Evolutionary conservation across 2,329 filamentous ascomycete species (phyloP), one percentile per base, ranked within the genome.

Genomic region (Neonectria coccinea): DNA sequence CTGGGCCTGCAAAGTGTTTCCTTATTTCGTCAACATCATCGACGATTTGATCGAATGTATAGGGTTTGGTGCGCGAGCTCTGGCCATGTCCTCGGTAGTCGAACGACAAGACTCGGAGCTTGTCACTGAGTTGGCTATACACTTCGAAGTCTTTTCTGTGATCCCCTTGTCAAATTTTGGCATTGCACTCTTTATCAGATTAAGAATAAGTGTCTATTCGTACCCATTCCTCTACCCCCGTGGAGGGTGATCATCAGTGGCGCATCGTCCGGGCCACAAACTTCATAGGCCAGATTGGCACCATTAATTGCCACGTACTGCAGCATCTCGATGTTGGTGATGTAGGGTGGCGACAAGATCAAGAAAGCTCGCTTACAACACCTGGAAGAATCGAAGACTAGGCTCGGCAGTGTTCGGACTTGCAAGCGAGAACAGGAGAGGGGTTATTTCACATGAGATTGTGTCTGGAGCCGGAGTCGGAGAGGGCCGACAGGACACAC

Each of bases 151-250:
- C 67, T 0, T 59, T 65, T 5, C 50, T 61, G 16, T 68, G 67
- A 31, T 69, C 64, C 0, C 67, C 67, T 69, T 16, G 3, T 62
- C 33, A 62, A 14, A 14, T 5, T 29, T 33, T 53, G 12, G 36
- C 12, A 4, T 5, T n/a, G 18, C 16, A 6, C 1, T 29, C 8
- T 25, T 42, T 8, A 12, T 42, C 36, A 10, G 1, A 25, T 14
- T 11, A 25, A 10, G 9, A 16, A 10, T 9, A 8, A 14, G 10
- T 12, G 29, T 11, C 5, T 5, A 20, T 29, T 9, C 65, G 33
- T 53, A 68, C 67, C 67, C 66, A 69, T 68, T 33, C 67, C 67
- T 39, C 67, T 56, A 31, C 67, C 67, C 3, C 67, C 67, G 25
- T 69, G 67, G 2, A 69, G 64, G 3, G 67, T 69, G 16, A 69